Percentiles rank a stretch among this genome's conserved stretches.
Evolutionary conservation across 768 basidiomycete species (phyloP).

Genomic region (Lactarius quietus): DNA sequence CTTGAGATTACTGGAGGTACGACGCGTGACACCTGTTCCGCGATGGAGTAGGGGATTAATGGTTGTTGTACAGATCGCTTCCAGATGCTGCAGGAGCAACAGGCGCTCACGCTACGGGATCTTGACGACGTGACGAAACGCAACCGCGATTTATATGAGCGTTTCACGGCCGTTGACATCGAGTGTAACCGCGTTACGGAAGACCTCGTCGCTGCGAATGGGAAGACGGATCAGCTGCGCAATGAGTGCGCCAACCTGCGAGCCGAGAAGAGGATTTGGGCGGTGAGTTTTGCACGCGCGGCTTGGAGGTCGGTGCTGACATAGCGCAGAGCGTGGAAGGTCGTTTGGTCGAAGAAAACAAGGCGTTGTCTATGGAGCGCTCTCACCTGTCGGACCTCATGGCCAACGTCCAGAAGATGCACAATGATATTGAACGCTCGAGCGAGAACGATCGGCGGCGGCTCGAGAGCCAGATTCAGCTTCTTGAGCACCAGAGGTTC

Average conservation of each 20-base stretch:
- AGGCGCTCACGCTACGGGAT: conserved; percentile 57
- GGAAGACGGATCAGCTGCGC: conserved; percentile 68
- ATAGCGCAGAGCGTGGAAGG: conserved; percentile 61
- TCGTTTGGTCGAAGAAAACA: conserved; percentile 84
- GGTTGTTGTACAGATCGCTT: conserved; percentile 52
- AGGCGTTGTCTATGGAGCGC: conserved; percentile 71
- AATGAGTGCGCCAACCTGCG: conserved; percentile 85
- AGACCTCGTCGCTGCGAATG: conserved; percentile 56
- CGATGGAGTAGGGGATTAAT: background rate
- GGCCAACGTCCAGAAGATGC: conserved; percentile 87
- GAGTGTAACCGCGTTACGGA: conserved; percentile 66
- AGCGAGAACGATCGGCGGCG: conserved; percentile 79
- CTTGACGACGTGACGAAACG: conserved; percentile 63
- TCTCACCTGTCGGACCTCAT: conserved; percentile 85
- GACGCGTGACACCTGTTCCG: conserved; percentile 27
- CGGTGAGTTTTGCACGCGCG: conserved; percentile 46
- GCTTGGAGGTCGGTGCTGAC: background rate
- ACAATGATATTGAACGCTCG: conserved; percentile 79
- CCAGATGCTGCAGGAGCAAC: conserved; percentile 67
- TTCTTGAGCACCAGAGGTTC: conserved; percentile 76
- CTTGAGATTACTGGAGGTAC: conserved; percentile 72
- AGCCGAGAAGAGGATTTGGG: conserved; percentile 93
- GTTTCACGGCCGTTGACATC: conserved; percentile 71
- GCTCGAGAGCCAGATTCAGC: conserved; percentile 73
- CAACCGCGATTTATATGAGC: conserved; percentile 69